Base-by-base conservation (phyloP, 345 rosid genomes). In the Populus tremula region DNA sequence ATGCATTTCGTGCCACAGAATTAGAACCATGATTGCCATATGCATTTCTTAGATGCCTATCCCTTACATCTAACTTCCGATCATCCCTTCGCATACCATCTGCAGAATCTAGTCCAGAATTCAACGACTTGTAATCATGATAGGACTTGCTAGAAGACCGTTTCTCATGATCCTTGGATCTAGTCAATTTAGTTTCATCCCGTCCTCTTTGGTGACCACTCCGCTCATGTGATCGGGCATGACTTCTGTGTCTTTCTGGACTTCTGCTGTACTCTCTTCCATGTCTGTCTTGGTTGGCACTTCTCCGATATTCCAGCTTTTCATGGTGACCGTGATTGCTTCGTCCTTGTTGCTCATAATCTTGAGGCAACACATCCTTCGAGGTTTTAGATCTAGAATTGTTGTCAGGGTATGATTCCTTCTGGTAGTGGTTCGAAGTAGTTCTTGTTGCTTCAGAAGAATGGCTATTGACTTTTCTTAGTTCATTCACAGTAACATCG, bases 131-230 rank as follows among this genome's bases (percentile, higher is more conserved):
- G 63, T 75, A 45, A 78, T 67, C 81, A 27, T 70, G 73, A 76
- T 76, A 43, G 70, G 79, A 85, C 67, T 59, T 73, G 74, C 79
- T 73, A 62, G 86, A 87, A 71, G 84, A 82, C 79, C 85, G 88
- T 78, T 79, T 82, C 62, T 86, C 87, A 76, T 66, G 71, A 72
- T 53, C 76, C 75, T 73, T 83, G 50, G n/a, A 59, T 81, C 78
- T 79, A 59, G 74, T 73, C 39, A 61, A 75, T 67, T 89, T 85
- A 54, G 68, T 80, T 74, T 85, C 89, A 78, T 87, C 84, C 29
- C 31, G 71, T 69, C 83, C 87, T 76, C 70, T 76, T 59, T 64
- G 65, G 70, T 29, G 80, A 79, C 77, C 87, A 64, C 39, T 73
- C 73, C 13, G 64, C 70, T 83, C 85, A 80, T 82, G 84, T 12